phyloP scores from a whole-genome alignment of 441 rosid genomes.

The Cnidoscolus chayamansa region DNA sequence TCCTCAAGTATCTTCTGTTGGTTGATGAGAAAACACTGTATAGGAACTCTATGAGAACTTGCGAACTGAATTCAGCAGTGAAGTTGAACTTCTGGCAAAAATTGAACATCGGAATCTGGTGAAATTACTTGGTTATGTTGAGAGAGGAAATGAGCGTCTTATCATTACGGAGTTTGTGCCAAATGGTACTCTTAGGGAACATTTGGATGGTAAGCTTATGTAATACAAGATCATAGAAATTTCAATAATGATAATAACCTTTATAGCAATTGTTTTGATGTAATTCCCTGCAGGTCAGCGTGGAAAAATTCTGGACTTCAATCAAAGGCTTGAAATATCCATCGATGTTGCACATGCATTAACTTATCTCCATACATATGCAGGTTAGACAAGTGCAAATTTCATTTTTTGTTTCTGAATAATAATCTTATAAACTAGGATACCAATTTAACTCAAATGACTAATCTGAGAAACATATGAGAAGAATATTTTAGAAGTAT shows the following conservation, averaged over 20 bases:
- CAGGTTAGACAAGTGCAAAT: constrained; percentile 49
- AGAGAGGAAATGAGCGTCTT: constrained; percentile 79
- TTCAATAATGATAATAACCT: constrained; percentile 16
- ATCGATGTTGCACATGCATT: constrained; percentile 94
- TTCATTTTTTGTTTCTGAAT: not conserved
- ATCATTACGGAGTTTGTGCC: constrained; percentile 85
- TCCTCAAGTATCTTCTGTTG: constrained; percentile 12
- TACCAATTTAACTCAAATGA: not conserved
- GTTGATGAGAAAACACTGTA: constrained; percentile 25
- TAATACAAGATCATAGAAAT: not conserved
- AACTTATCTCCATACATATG: constrained; percentile 84
- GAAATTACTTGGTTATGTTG: constrained; percentile 85
- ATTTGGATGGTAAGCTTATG: constrained; percentile 78
- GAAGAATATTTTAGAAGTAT: not conserved
- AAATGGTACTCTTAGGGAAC: constrained; percentile 93
- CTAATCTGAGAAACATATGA: not conserved
- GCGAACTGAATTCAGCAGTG: constrained; percentile 79
- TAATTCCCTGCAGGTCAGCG: constrained; percentile 47
- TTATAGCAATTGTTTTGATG: constrained; percentile 11
- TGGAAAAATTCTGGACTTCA: constrained; percentile 73
- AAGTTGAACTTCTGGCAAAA: constrained; percentile 88
- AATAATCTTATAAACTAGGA: constrained; percentile 1
- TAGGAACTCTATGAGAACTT: constrained; percentile 72
- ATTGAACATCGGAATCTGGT: constrained; percentile 85
- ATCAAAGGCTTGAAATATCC: constrained; percentile 82